phyloP scores from a whole-genome alignment of 2,329 filamentous ascomycete species.

The Trichoderma gracile region DNA sequence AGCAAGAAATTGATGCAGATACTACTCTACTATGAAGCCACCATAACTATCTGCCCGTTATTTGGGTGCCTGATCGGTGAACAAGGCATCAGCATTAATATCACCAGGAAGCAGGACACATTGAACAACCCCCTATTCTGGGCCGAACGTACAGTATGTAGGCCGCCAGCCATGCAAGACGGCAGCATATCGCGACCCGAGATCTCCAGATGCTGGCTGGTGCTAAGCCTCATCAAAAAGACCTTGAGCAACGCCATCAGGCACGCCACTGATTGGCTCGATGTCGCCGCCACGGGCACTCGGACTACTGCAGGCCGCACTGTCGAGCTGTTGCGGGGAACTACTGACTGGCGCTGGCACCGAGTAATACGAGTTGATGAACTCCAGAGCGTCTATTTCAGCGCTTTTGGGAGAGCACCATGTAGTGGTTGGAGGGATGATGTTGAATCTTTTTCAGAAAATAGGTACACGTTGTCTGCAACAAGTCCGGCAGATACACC shows the following conservation, averaged over 20 bases:
- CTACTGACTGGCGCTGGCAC: not conserved
- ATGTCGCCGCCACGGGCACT: not conserved
- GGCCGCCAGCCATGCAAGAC: no score
- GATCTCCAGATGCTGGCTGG: no score
- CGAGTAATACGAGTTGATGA: no score
- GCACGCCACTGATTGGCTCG: constrained; percentile 5
- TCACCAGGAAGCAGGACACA: no score
- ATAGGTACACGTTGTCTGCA: no score
- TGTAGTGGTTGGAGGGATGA: not conserved
- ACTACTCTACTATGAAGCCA: not conserved
- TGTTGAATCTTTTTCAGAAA: no score
- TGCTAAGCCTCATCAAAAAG: not conserved
- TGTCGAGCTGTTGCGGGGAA: constrained; percentile 15
- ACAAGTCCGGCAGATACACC: no score
- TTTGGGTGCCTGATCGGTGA: not conserved
- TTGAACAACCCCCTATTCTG: no score
- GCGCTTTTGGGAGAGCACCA: not conserved
- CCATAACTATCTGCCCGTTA: not conserved
- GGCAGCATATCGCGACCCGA: no score
- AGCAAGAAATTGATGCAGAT: not conserved
- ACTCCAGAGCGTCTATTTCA: not conserved
- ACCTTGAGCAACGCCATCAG: constrained; percentile 8
- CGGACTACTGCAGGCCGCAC: constrained; percentile 1
- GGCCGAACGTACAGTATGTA: no score
- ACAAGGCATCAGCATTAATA: constrained; percentile 5